Conservation (phyloP, 768 basidiomycete genomes). For the Terana coerulea region DNA sequence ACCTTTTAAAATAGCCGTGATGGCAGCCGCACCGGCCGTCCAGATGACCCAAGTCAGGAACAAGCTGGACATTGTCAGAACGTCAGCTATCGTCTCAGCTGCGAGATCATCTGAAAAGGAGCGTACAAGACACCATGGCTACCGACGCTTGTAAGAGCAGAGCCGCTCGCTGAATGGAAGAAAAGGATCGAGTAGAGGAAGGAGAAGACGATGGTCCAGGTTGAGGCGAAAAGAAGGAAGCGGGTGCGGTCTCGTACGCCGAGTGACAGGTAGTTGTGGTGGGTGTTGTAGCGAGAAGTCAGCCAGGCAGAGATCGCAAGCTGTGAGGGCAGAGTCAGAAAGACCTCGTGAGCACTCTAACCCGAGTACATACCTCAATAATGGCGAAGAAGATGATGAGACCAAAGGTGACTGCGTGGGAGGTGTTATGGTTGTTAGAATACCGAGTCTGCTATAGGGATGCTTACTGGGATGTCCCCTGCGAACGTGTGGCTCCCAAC, state of each 20-base stretch:
- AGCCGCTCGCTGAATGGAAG: conserved; percentile 43
- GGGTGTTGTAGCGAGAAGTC: conserved; percentile 52
- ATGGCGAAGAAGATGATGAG: conserved; percentile 58
- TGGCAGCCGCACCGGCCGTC: conserved; percentile 67
- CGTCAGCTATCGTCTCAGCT: neutral
- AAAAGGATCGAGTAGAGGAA: conserved; percentile 52
- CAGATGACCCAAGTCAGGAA: conserved; percentile 74
- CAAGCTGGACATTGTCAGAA: conserved; percentile 38
- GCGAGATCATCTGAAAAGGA: neutral
- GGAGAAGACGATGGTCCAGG: conserved; percentile 64
- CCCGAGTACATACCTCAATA: conserved; percentile 49
- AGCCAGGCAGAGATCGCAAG: conserved; percentile 74
- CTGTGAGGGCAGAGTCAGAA: conserved; percentile 29
- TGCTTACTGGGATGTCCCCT: conserved; percentile 17
- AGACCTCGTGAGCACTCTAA: neutral
- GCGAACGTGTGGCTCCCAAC: conserved; percentile 12
- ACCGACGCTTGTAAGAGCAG: conserved; percentile 54
- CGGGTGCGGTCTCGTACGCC: conserved; percentile 59
- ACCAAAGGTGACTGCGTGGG: conserved; percentile 43
- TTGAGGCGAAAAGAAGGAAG: conserved; percentile 66
- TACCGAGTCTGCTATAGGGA: neutral
- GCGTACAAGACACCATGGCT: conserved; percentile 65
- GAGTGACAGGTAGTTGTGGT: conserved; percentile 46
- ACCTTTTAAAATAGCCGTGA: conserved; percentile 65
- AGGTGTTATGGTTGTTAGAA: neutral